Evolutionary conservation across 2,329 filamentous ascomycete species (phyloP).

Genomic region (Pestalotiopsis sp.): DNA sequence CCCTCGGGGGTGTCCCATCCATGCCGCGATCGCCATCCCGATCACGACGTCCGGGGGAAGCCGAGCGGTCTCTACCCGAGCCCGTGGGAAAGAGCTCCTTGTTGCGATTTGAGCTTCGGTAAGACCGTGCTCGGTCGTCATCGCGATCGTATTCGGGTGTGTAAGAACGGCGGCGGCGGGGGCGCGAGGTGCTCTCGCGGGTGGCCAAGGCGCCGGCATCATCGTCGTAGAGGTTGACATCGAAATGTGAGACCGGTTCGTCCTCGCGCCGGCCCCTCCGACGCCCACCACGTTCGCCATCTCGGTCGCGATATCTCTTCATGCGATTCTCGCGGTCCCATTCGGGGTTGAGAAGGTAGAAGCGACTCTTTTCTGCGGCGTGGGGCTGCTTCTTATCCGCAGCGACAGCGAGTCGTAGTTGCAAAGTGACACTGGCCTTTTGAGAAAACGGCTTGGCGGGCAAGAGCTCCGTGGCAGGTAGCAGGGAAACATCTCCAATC

Average conservation of each 20-base stretch:
- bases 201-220: conserved; percentile 44
- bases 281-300: conserved; percentile 33
- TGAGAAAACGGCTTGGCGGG: conserved; percentile 70
- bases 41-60: conserved; percentile 50
- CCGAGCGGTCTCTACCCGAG: conserved; percentile 49
- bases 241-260: conserved; percentile 61
- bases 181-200: conserved; percentile 28
- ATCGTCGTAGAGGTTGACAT: conserved; percentile 84
- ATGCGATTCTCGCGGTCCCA: conserved; percentile 76
- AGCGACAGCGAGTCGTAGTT: conserved; percentile 73
- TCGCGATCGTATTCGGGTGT: conserved; percentile 29
- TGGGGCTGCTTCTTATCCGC: conserved; percentile 80
- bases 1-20: conserved; percentile 34
- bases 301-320: conserved; percentile 65
- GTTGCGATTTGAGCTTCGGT: conserved; percentile 44
- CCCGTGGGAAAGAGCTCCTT: conserved; percentile 66
- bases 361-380: conserved; percentile 80
- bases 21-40: conserved; percentile 44
- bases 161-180: conserved; percentile 37
- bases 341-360: conserved; percentile 91
- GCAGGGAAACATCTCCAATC: conserved; percentile 54
- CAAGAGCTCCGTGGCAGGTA: conserved; percentile 66
- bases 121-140: conserved; percentile 25
- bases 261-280: conserved; percentile 42
- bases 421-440: conserved; percentile 70